A percentile compares a stretch with the other conserved stretches of the same genome.
Conservation (phyloP, 192 early-diverging fungal genomes). For the Geranomyces michiganensis region DNA sequence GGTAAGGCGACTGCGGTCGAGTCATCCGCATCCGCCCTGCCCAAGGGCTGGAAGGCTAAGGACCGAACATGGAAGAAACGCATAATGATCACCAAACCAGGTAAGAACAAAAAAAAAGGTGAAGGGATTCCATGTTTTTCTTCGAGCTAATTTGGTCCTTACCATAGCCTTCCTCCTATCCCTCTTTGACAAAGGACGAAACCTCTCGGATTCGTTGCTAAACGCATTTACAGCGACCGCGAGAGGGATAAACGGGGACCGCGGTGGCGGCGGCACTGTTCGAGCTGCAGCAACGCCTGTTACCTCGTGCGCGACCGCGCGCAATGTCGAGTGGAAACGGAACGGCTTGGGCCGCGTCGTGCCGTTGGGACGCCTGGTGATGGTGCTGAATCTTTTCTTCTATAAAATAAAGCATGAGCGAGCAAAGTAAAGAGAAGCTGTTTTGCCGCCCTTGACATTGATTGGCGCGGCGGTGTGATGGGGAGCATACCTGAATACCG, state of each 20-base stretch:
- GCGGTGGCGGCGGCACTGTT: slow-evolving; percentile 1
- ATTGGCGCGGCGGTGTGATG: not conserved
- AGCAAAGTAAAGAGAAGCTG: too few species aligned
- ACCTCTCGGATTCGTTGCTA: slow-evolving; percentile 38
- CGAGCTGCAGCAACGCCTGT: not conserved
- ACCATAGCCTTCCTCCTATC: not conserved
- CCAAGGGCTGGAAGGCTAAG: slow-evolving; percentile 25
- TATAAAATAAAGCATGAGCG: not conserved
- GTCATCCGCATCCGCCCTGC: slow-evolving; percentile 37
- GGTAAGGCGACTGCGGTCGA: slow-evolving; percentile 46
- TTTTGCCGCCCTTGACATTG: not conserved
- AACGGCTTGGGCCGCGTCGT: slow-evolving; percentile 58
- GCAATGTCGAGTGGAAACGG: slow-evolving; percentile 34
- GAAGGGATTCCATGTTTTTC: too few species aligned
- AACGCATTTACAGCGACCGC: slow-evolving; percentile 44
- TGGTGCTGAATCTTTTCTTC: slow-evolving; percentile 29
- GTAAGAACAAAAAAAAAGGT: too few species aligned
- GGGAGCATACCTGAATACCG: slow-evolving; percentile 28
- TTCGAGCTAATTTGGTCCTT: too few species aligned
- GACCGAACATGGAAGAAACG: too few species aligned
- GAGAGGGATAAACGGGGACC: slow-evolving; percentile 53
- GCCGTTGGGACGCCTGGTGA: slow-evolving; percentile 32
- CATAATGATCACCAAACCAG: slow-evolving; percentile 1
- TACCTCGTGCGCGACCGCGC: slow-evolving; percentile 6
- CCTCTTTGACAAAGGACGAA: slow-evolving; percentile 9